phyloP scores from a whole-genome alignment of 768 basidiomycete genomes.

The Termitomyces sp. region DNA sequence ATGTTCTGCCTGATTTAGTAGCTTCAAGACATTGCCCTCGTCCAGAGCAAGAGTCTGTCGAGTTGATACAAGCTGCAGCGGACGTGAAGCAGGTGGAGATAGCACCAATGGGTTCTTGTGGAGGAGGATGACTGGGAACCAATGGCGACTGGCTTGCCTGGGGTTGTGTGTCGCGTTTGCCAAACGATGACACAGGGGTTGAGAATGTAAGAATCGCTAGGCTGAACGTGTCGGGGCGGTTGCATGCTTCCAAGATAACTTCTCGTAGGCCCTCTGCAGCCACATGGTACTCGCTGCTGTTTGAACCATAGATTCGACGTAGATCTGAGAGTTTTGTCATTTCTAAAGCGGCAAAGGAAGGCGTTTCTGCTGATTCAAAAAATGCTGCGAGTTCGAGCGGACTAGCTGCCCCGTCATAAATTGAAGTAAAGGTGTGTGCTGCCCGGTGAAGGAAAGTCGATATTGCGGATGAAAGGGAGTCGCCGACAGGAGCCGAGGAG shows the following conservation, averaged over 20 bases:
- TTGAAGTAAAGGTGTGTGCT: slow-evolving; percentile 47
- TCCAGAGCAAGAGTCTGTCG: slow-evolving; percentile 66
- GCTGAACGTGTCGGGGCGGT: slow-evolving; percentile 32
- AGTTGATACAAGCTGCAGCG: slow-evolving; percentile 51
- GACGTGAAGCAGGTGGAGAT: slow-evolving; percentile 61
- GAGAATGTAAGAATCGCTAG: slow-evolving; percentile 54
- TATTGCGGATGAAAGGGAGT: slow-evolving; percentile 49
- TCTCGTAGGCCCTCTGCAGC: slow-evolving; percentile 44
- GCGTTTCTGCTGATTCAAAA: slow-evolving; percentile 45
- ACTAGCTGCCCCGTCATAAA: slow-evolving; percentile 34
- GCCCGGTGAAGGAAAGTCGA: slow-evolving; percentile 60
- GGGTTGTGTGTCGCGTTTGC: slow-evolving; percentile 35
- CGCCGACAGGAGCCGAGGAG: slow-evolving; percentile 24
- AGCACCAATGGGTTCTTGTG: slow-evolving; percentile 52
- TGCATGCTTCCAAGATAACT: slow-evolving; percentile 40
- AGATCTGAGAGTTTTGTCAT: slow-evolving; percentile 48
- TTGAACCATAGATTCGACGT: slow-evolving; percentile 39
- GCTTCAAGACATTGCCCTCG: slow-evolving; percentile 63
- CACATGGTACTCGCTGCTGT: slow-evolving; percentile 51
- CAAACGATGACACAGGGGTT: slow-evolving; percentile 17
- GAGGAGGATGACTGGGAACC: slow-evolving; percentile 35
- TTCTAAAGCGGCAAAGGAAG: slow-evolving; percentile 62
- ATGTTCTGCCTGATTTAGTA: slow-evolving; percentile 54
- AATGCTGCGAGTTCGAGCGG: slow-evolving; percentile 40
- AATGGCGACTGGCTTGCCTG: slow-evolving; percentile 45